Evolutionary conservation across 2,329 filamentous ascomycete species (phyloP).

Genomic region (Amesomyces nigricolor): DNA sequence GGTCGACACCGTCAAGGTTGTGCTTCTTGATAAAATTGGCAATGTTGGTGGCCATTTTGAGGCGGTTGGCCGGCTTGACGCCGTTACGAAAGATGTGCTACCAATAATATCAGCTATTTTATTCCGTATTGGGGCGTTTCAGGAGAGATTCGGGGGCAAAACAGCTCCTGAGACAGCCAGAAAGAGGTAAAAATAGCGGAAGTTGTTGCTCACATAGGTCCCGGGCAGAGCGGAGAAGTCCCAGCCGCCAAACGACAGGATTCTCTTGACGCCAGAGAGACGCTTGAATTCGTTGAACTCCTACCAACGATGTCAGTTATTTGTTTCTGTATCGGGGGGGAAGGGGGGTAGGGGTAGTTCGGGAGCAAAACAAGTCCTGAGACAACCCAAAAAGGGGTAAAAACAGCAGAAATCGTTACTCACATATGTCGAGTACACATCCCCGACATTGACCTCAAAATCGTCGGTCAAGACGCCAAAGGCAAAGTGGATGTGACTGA

Average conservation of each 20-base stretch:
- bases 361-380: too few relatives aligned
- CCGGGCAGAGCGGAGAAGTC: conserved; percentile 1
- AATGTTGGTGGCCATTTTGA: conserved; percentile 32
- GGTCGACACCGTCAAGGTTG: conserved; percentile 37
- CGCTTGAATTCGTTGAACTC: conserved; percentile 17
- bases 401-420: too few relatives aligned
- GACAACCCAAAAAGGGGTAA: too few relatives aligned
- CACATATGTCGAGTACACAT: conserved; percentile 11
- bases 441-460: conserved; percentile 7
- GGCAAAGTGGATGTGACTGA: conserved; percentile 29
- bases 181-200: too few relatives aligned
- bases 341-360: neutral
- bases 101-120: too few relatives aligned
- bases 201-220: neutral
- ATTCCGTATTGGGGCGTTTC: too few relatives aligned
- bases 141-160: too few relatives aligned
- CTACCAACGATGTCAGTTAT: neutral
- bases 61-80: conserved; percentile 7
- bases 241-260: conserved; percentile 23
- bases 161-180: too few relatives aligned
- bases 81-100: conserved; percentile 12
- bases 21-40: conserved; percentile 37
- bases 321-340: too few relatives aligned
- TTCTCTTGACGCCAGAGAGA: conserved; percentile 17
- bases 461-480: conserved; percentile 25